Base-by-base conservation (phyloP, 2,329 filamentous ascomycete species). In the Alternaria angustiovoidea region DNA sequence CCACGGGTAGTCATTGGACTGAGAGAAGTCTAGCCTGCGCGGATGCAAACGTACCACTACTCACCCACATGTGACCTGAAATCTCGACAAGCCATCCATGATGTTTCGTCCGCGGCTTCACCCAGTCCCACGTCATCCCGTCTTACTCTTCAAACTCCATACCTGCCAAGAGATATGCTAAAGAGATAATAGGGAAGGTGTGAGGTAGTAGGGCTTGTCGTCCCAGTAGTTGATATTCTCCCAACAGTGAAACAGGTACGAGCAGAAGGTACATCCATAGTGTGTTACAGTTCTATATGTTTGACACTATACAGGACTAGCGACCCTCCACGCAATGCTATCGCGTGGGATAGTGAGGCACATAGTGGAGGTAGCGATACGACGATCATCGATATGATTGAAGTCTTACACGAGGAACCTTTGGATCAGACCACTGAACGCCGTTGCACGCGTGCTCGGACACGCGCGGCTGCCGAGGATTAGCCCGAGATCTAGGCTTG, bases 371-470 rank as follows among this genome's bases (percentile, higher is more conserved):
- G 44, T 48, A 52, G 32, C 18, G 18, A 34, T 18, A 16, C 34
- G 18, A 49, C 51, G 42, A 59, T 59, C 28, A 55, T 24, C 24
- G 51, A 32, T 26, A 30, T 12, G 43, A 32, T 16, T 26, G 51
- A 36, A 49, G 39, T 43, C 24, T 39, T 51, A 26, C 30, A 49
- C 36, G 30, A 51, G 16, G 42, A 55, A 32, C 51, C 38, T 49
- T 44, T 56, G n/a, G 44, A 59, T 59, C 57, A 49, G 44, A 44
- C 52, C 57, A 56, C 52, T 36, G 43, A 34, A 49, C 22, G 16
- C 14, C 38, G 38, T 47, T 59, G 24, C 30, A 43, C 38, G 38
- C 36, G 44, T 56, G 57, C 52, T 55, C 57, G 57, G 57, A 28
- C 52, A 41, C 54, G 36, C 43, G 30, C 57, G 57, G 57, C 53